Evolutionary conservation across 805 yeast species (phyloP).

Genomic region (Groenewaldozyma tartarivorans): DNA sequence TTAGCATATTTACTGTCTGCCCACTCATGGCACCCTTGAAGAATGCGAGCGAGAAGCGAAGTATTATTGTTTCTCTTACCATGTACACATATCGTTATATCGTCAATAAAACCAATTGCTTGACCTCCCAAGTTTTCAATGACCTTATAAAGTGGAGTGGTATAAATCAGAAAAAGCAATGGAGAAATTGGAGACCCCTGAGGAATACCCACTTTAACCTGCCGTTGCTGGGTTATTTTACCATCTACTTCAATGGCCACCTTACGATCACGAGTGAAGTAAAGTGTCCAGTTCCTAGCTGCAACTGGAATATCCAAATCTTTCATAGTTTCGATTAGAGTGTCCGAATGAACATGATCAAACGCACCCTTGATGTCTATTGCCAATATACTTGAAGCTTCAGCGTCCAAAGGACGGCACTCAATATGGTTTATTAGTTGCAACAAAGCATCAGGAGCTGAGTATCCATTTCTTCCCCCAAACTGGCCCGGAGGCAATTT

Average conservation of each 20-base stretch:
- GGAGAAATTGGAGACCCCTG: conserved; percentile 7
- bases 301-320: conserved; percentile 1
- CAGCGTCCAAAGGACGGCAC: not conserved
- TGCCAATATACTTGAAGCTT: not conserved
- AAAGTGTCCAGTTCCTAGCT: not conserved
- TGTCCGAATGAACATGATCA: conserved; percentile 6
- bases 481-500: conserved; percentile 2
- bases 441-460: conserved; percentile 4
- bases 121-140: not conserved
- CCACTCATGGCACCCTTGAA: too few relatives aligned
- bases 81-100: not conserved
- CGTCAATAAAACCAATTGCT: not conserved
- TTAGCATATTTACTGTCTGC: too few relatives aligned
- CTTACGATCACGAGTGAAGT: not conserved
- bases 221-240: not conserved
- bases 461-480: conserved; percentile 5
- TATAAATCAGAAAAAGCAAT: conserved; percentile 4
- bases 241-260: not conserved
- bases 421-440: not conserved
- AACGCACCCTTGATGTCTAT: conserved; percentile 7
- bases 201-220: conserved; percentile 2
- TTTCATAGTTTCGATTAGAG: conserved; percentile 4
- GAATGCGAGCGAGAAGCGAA: too few relatives aligned
- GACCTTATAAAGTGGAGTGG: conserved; percentile 3
- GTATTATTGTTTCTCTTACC: not conserved